These are phyloP conservation scores for Amoebophrya sp. DNA, from an alignment of 169 alveolate species.

Conservation along the genomic window DNA sequence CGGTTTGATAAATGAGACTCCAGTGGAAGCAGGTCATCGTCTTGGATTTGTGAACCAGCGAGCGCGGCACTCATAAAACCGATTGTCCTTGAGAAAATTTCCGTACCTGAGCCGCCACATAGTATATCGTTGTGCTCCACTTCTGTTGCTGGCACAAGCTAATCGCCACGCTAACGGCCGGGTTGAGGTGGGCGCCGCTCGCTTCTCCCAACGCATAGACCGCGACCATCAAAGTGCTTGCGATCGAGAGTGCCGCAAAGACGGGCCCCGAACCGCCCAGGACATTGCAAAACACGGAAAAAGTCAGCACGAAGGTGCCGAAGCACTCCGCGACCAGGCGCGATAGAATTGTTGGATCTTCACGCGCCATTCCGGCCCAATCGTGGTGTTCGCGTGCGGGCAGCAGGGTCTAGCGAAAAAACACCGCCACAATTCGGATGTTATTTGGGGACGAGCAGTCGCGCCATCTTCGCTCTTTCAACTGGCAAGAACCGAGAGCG, in stretches of 20 bases:
- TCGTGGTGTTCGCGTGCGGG: too few species aligned
- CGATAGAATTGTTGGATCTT: neutral
- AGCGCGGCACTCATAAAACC: neutral
- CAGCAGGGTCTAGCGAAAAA: too few species aligned
- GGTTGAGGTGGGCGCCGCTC: slow-evolving; percentile 34
- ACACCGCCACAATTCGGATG: too few species aligned
- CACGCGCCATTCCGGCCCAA: slow-evolving; percentile 2
- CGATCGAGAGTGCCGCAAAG: slow-evolving; percentile 28
- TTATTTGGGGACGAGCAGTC: too few species aligned
- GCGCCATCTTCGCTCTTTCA: too few species aligned
- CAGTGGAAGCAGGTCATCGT: neutral
- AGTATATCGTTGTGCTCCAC: neutral
- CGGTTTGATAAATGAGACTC: neutral
- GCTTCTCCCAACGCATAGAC: slow-evolving; percentile 30
- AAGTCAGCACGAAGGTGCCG: slow-evolving; percentile 32
- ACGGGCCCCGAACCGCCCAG: slow-evolving; percentile 5
- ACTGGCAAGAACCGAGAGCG: too few species aligned
- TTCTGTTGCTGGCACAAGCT: neutral
- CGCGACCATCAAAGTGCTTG: slow-evolving; percentile 30
- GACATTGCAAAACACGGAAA: slow-evolving; percentile 31
- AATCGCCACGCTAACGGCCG: slow-evolving; percentile 31
- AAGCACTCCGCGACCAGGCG: neutral
- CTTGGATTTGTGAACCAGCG: neutral
- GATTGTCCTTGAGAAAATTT: neutral
- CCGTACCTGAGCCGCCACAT: slow-evolving; percentile 15